Evolutionary conservation across 2,329 filamentous ascomycete species (phyloP), one percentile per base, ranked within the genome.

Genomic region (Colletotrichum zoysiae): DNA sequence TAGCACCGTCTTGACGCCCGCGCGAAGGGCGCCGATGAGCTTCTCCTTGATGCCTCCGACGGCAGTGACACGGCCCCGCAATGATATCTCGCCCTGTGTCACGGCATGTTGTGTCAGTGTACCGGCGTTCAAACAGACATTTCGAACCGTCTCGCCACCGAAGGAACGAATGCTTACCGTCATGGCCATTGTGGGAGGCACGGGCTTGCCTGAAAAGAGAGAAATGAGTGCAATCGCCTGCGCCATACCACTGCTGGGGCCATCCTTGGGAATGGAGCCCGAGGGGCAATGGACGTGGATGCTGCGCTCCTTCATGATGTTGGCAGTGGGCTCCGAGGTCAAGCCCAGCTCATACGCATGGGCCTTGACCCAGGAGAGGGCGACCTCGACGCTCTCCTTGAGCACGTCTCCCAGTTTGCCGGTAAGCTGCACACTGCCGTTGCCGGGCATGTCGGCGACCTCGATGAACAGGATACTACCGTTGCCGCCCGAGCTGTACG

Each of bases 1-100:
- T 72, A 99, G 81, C 9, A 99, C 95, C 42, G 94, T 95, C 87
- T 97, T 97, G 73, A 99, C 95, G 38, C 96, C 96, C 2, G 96
- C 96, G 67, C 95, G 89, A 79, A 97, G 86, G 11, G 96, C 96
- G 30, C 96, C 96, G 79, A 99, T 98, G 65, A 98, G 87, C 82
- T 99, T 99, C 89, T 99, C 95, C 84, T 98, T 98, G 84, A 99
- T 98, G 23, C 96, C 96, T 65, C 96, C 96, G 46, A 99, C 96
- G 35, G 95, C 94, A 82, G 96, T 94, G 68, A 99, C 93, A 75
- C 95, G 91, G 30, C 96, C 96, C 53, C 96, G 90, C 35, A 99
- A 89, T 68, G 93, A 94, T 73, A 92, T 90, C 78, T 92, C 90
- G 74, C 90, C 89, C 87, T 89, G 79, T 81, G 68, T 56, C 44